Evolutionary conservation across 148 eudicot genomes (phyloP).

Genomic region (Heliosperma pusillum): DNA sequence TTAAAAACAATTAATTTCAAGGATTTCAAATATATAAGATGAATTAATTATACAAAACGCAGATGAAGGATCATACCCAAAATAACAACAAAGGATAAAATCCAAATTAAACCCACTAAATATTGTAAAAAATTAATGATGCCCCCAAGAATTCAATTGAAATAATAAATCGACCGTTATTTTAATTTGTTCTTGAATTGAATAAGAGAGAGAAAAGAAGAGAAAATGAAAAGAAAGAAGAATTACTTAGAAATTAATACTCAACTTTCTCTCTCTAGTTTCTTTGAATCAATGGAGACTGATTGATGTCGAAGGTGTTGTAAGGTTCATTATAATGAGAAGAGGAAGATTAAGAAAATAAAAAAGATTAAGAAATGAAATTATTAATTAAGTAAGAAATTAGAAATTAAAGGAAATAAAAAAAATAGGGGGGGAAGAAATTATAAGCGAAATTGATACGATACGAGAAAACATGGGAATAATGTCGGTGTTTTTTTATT

Average conservation of each 20-base stretch:
- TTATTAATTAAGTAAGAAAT: conserved; percentile 10
- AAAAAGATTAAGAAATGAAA: neutral
- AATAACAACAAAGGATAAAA: no score
- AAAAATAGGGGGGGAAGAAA: conserved; percentile 7
- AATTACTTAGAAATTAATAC: neutral
- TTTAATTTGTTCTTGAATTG: neutral
- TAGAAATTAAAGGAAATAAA: conserved; percentile 6
- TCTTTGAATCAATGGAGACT: neutral
- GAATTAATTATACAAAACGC: neutral
- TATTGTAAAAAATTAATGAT: conserved; percentile 2
- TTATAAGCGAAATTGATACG: conserved; percentile 24
- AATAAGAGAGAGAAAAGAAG: conserved; percentile 30
- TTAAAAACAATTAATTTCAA: conserved; percentile 15
- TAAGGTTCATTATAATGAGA: conserved; percentile 25
- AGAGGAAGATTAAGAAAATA: neutral
- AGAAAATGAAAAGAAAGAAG: neutral
- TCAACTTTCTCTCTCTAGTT: conserved; percentile 20
- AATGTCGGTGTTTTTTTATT: conserved; percentile 41
- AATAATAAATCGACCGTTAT: conserved; percentile 18
- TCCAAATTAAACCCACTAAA: conserved; percentile 12
- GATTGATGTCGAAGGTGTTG: neutral
- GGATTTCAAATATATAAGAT: neutral
- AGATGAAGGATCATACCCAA: conserved; percentile 4
- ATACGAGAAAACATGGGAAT: conserved; percentile 30
- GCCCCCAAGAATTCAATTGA: conserved; percentile 6